Conservation (phyloP, 73 alveolate genomes). For the Blepharisma japonicum region DNA sequence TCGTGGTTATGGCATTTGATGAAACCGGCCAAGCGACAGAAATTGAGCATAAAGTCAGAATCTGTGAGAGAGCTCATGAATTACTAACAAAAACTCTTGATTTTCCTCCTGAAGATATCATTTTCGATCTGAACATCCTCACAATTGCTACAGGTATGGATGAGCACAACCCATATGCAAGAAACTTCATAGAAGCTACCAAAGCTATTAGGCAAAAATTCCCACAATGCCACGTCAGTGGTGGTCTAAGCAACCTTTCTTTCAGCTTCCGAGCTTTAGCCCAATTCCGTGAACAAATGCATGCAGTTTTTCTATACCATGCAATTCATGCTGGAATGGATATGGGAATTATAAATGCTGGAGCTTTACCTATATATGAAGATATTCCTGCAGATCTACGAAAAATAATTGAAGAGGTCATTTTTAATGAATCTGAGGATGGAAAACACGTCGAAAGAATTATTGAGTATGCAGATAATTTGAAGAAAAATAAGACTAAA, state of each 20-base stretch:
- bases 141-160: conserved; percentile 85
- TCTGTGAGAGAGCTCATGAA: conserved; percentile 69
- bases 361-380: conserved; percentile 72
- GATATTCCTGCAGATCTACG: conserved; percentile 65
- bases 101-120: conserved; percentile 73
- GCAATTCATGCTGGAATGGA: conserved; percentile 76
- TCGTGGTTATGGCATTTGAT: conserved; percentile 89
- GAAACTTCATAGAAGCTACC: conserved; percentile 75
- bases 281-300: conserved; percentile 66
- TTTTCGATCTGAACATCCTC: conserved; percentile 74
- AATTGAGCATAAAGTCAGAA: conserved; percentile 60
- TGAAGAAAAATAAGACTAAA: conserved; percentile 38
- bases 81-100: conserved; percentile 48
- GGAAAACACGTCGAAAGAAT: conserved; percentile 64
- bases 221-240: conserved; percentile 62
- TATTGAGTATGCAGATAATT: conserved; percentile 53
- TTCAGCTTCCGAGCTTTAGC: conserved; percentile 76
- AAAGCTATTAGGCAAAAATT: conserved; percentile 45
- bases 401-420: conserved; percentile 50
- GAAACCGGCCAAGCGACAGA: conserved; percentile 86
- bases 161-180: conserved; percentile 79
- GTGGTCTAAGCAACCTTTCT: conserved; percentile 82
- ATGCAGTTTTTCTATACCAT: conserved; percentile 64
- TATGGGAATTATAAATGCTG: conserved; percentile 88
- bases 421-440: conserved; percentile 61